Base-by-base conservation (phyloP, 768 basidiomycete genomes). In the Kwoniella pini region DNA sequence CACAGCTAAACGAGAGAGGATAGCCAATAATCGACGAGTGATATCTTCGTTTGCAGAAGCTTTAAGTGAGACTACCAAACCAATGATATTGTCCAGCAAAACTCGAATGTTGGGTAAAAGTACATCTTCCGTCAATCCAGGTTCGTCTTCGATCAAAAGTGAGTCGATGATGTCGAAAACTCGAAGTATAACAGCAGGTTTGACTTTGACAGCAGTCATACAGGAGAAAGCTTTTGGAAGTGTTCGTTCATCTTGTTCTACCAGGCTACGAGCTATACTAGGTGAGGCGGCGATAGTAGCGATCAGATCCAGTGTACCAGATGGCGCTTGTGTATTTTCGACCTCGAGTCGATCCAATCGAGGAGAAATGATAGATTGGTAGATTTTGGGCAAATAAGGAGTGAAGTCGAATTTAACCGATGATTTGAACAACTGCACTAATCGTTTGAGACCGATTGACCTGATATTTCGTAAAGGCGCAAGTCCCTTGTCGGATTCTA, bases 261-360 rank as follows among this genome's bases (percentile, higher is more conserved):
- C 86, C 26, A 98, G 81, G 74, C 85, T 87, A 9, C 75, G 73
- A n/a, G 83, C 81, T 61, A 86, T 84, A 12, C 85, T 81, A 1
- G 80, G 81, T 17, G 84, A 81, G 15, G 81, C 75, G 0, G 90
- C 85, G 89, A 93, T 94, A 5, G 83, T 80, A 59, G 86, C 83
- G 79, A 96, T 89, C 21, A 97, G 81, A 38, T 96, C 92, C 42
- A 99, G 80, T 17, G 95, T 81, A 0, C 90, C 86, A 0, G 93
- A 95, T 0, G 95, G 93, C 0, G 90, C 84, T 76, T 97, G 95
- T 0, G 88, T 90, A 69, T 94, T 98, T 77, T 98, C 96, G 42
- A 79, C 82, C 60, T 88, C 87, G 24, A 98, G 81, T 3, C 80
- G 77, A 0, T 85, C 80, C 22, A 99, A 82, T 5, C 96, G 88